Base-by-base conservation (phyloP, 345 rosid species). In the Hypericum perforatum region DNA sequence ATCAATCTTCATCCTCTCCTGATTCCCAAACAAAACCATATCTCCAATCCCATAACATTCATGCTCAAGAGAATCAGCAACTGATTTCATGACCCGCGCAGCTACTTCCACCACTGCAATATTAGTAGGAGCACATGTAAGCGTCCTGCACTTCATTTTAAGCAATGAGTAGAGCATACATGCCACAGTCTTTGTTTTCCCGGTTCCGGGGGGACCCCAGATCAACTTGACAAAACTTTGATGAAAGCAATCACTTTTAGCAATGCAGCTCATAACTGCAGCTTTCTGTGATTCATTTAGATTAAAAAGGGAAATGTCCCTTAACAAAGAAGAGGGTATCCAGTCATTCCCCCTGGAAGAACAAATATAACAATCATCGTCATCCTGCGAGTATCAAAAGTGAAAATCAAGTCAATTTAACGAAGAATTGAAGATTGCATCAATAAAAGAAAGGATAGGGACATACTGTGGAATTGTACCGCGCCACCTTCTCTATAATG, bases 401-500 rank as follows among this genome's bases (percentile, higher is more conserved):
- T 22, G 32, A 22, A 1, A 22, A 4, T 4, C 32, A 22, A 22
- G 32, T 22, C 32, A 22, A 1, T 22, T 22, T 22, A 22, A 22
- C 32, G 32, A 22, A 22, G 32, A 22, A 22, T 22, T 4, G 32
- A 22, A 22, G 32, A 22, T 1, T 4, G 4, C 2, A 1, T 22
- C 32, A 22, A 22, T 22, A 22, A 22, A 22, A 22, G 32, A 22
- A 22, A 1, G 32, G 32, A 22, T 3, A 44, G 36, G 16, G 22
- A 16, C 66, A 53, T 62, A 62, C 78, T 55, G 38, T 62, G 42
- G 55, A 50, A 62, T 62, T 54, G 42, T 29, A 62, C 32, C 63
- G 56, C 47, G 67, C 48, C 14, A 73, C 67, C 63, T 54, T 49
- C n/a, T 62, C 12, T n/a, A 75, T 75, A 13, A 78, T 63, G 6